Evolutionary conservation across 23 red algal species (phyloP), one percentile per base, ranked within the genome.

Genomic region (Gracilaria gracilis): DNA sequence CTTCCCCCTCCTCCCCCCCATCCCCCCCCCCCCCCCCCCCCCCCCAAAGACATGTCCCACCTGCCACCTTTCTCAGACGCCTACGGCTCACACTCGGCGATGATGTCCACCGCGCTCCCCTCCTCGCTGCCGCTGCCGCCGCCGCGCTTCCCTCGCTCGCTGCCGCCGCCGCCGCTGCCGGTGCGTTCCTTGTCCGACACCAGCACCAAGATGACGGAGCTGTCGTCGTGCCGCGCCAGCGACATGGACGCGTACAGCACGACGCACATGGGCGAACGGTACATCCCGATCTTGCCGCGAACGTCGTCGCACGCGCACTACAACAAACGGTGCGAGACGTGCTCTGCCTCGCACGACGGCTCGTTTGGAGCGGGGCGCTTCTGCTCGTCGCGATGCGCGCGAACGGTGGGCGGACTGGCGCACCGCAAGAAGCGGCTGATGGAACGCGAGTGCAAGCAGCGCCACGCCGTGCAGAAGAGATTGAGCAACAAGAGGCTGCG

Each of bases 361-460:
- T 84, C 89, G 38, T 92, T 92, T n/a, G 89, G 89, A 23, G 89
- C 89, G 2, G 89, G 89, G 2, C 62, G 89, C 1, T 92, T 92
- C 48, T 92, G 89, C 66, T 84, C 78, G 2, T 92, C 89, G 28
- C 58, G 89, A 4, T 92, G 89, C 67, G 89, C 89, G 24, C 35
- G 89, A n/a, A 92, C 89, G 8, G 89, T 92, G 29, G 89, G 89
- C 27, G 89, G 89, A 1, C 62, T 92, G 42, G 89, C 89, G 47
- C 89, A 92, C 55, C 79, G 89, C 1, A 83, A 77, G 79, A 92
- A 92, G 89, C 77, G 89, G 23, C 27, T 84, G 58, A 69, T 84
- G 79, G 89, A 92, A 54, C 77, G 89, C 24, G 87, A 75, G 40
- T 55, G 36, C 32, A 90, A 90, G 61, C 65, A 71, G 14, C 47